phyloP scores from a whole-genome alignment of 208 protist species.

The Wallacemonas collosoma region DNA sequence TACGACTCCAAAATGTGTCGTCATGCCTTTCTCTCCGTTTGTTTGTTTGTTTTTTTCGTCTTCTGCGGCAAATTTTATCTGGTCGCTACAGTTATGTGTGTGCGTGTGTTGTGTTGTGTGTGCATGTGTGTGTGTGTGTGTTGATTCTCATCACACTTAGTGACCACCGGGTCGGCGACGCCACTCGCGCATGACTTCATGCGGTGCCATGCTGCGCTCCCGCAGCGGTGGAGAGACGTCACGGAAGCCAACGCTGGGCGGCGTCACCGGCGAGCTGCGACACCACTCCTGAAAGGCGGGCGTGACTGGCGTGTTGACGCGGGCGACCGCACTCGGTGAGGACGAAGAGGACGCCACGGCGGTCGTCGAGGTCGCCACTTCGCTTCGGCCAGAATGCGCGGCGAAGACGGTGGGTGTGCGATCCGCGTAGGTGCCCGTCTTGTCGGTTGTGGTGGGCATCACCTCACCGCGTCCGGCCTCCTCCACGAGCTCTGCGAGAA shows the following conservation, averaged over 20 bases:
- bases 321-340: neutral
- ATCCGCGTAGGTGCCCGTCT: neutral
- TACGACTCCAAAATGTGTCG: too few relatives aligned
- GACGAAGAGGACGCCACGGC: neutral
- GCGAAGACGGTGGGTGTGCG: neutral
- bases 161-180: neutral
- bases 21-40: too few relatives aligned
- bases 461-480: slow-evolving; percentile 4
- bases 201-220: slow-evolving; percentile 54
- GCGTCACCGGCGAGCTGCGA: neutral
- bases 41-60: too few relatives aligned
- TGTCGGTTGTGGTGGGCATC: neutral
- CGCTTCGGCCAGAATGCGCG: too few relatives aligned
- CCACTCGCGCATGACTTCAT: slow-evolving; percentile 31
- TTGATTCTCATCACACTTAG: neutral
- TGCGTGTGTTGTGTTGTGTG: neutral
- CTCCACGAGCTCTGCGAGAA: slow-evolving; percentile 18
- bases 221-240: slow-evolving; percentile 51
- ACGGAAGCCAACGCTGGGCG: slow-evolving; percentile 6
- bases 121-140: neutral
- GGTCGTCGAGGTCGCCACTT: too few relatives aligned
- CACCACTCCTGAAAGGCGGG: slow-evolving; percentile 4
- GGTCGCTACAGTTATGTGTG: neutral
- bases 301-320: neutral
- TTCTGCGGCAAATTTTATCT: too few relatives aligned